phyloP scores from a whole-genome alignment of 768 basidiomycete species.

The Pleurotus ostreatus region DNA sequence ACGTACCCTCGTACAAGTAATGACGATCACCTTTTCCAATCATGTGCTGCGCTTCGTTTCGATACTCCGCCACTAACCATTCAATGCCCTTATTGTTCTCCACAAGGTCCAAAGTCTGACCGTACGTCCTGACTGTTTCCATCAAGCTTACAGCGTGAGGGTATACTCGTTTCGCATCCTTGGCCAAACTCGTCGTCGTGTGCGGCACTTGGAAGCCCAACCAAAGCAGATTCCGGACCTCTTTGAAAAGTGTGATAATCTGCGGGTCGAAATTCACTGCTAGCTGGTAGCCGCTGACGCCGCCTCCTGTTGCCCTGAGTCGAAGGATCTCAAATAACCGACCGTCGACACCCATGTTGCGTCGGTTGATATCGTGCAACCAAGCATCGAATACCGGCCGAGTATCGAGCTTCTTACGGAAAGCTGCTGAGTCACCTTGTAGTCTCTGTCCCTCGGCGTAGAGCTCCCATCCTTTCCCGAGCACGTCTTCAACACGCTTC shows the following conservation, averaged over 20 bases:
- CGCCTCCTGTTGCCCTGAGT: slow-evolving; percentile 43
- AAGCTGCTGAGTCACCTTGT: slow-evolving; percentile 85
- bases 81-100: slow-evolving; percentile 89
- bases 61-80: slow-evolving; percentile 91
- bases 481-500: slow-evolving; percentile 98
- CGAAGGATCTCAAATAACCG: slow-evolving; percentile 89
- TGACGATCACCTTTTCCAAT: slow-evolving; percentile 69
- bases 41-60: slow-evolving; percentile 92
- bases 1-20: not conserved
- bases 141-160: slow-evolving; percentile 97
- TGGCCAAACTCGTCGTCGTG: slow-evolving; percentile 92
- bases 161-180: slow-evolving; percentile 97
- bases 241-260: slow-evolving; percentile 98
- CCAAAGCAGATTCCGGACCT: slow-evolving; percentile 94
- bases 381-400: slow-evolving; percentile 93
- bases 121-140: slow-evolving; percentile 98
- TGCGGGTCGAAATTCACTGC: slow-evolving; percentile 98
- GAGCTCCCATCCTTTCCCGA: slow-evolving; percentile 97
- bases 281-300: slow-evolving; percentile 63
- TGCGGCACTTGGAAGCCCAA: slow-evolving; percentile 94
- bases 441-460: slow-evolving; percentile 99
- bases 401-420: slow-evolving; percentile 95
- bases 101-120: slow-evolving; percentile 90
- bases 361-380: slow-evolving; percentile 90
- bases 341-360: slow-evolving; percentile 90